Conservation (phyloP, 2,329 filamentous ascomycete species). For the Exophiala xenobiotica region DNA sequence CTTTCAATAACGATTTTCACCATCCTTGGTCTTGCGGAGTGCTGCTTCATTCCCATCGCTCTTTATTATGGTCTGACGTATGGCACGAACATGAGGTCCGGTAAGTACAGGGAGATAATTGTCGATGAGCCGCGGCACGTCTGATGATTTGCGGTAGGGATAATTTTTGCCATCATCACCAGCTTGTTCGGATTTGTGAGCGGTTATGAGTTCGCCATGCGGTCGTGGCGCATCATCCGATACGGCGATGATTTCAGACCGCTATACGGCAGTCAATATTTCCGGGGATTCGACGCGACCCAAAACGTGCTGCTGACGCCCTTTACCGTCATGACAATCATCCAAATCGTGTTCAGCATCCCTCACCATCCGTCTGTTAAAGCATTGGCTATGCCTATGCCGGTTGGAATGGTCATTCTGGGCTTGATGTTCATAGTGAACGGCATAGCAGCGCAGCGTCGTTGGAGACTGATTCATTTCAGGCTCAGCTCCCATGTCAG, state of each 20-base stretch:
- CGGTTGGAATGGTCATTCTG: slow-evolving; percentile 30
- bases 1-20: slow-evolving; percentile 21
- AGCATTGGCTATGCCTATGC: slow-evolving; percentile 22
- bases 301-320: slow-evolving; percentile 19
- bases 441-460: slow-evolving; percentile 15
- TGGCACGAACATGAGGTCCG: slow-evolving; percentile 20
- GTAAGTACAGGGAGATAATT: slow-evolving; percentile 8
- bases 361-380: slow-evolving; percentile 20
- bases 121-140: not conserved
- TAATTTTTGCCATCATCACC: slow-evolving; percentile 22
- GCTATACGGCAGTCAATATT: slow-evolving; percentile 13
- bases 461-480: slow-evolving; percentile 38
- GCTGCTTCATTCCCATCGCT: slow-evolving; percentile 21
- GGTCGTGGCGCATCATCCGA: slow-evolving; percentile 22
- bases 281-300: slow-evolving; percentile 25
- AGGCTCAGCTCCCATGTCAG: slow-evolving; percentile 63
- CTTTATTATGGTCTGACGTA: slow-evolving; percentile 26
- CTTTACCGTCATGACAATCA: slow-evolving; percentile 25
- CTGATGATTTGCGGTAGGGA: slow-evolving; percentile 2
- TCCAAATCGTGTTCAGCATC: slow-evolving; percentile 25
- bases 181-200: slow-evolving; percentile 24
- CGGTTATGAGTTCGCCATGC: slow-evolving; percentile 24
- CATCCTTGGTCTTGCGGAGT: slow-evolving; percentile 22
- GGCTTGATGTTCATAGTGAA: slow-evolving; percentile 16
- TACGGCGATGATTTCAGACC: slow-evolving; percentile 23